Conservation (phyloP, 164 flowering plant species). For the Nymphaea thermarum region DNA sequence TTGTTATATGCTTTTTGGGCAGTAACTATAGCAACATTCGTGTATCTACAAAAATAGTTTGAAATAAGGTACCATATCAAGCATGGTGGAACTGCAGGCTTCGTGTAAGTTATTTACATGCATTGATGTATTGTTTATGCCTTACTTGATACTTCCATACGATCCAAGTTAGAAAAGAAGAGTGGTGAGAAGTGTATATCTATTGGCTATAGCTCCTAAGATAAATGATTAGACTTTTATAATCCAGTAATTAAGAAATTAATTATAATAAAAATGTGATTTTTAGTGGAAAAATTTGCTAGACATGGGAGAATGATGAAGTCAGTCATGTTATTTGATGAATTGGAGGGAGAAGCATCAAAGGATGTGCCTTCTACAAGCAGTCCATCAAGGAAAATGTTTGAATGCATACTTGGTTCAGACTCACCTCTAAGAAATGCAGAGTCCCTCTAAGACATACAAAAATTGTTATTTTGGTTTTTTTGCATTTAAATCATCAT, state of each 20-base stretch:
- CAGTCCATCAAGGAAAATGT: too few relatives aligned
- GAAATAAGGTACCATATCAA: conserved; percentile 2
- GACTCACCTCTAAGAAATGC: too few relatives aligned
- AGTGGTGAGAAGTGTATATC: conserved; percentile 4
- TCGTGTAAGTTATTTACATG: not conserved
- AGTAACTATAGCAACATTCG: not conserved
- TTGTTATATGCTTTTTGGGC: not conserved
- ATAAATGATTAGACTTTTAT: conserved; percentile 6
- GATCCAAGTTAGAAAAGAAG: conserved; percentile 5
- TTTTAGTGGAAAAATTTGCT: too few relatives aligned
- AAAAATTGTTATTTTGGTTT: too few relatives aligned
- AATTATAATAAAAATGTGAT: conserved; percentile 4
- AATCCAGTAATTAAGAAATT: not conserved
- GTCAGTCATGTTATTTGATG: not conserved
- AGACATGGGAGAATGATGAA: not conserved
- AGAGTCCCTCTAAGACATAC: too few relatives aligned
- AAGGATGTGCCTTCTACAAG: not conserved
- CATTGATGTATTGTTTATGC: conserved; percentile 5
- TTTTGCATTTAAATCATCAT: too few relatives aligned
- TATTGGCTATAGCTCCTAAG: conserved; percentile 3
- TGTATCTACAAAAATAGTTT: conserved; percentile 3
- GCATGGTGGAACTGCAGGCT: conserved; percentile 9
- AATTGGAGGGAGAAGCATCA: not conserved
- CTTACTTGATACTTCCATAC: not conserved
- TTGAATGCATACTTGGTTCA: too few relatives aligned